Evolutionary conservation across 257 asterid species (phyloP).

Genomic region (Cinchona pubescens): DNA sequence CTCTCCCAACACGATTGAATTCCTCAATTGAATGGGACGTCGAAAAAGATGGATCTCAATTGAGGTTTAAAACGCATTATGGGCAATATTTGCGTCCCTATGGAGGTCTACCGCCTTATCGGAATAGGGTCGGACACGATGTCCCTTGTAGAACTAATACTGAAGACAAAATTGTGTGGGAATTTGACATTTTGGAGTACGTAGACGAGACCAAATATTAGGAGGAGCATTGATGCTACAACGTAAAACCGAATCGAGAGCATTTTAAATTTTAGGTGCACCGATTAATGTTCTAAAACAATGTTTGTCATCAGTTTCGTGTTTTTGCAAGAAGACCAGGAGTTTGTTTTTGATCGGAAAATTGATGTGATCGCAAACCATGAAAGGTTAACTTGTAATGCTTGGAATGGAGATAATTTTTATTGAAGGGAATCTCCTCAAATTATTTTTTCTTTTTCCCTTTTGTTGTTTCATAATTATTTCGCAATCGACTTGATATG

Average conservation of each 20-base stretch:
- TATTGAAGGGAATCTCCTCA: too few relatives aligned
- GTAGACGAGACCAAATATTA: neutral
- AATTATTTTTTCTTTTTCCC: too few relatives aligned
- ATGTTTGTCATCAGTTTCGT: too few relatives aligned
- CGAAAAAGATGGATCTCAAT: neutral
- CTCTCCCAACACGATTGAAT: neutral
- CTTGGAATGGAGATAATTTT: too few relatives aligned
- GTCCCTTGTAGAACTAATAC: constrained; percentile 8
- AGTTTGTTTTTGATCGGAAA: too few relatives aligned
- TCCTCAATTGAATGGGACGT: constrained; percentile 19
- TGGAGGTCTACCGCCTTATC: neutral
- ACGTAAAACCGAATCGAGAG: neutral
- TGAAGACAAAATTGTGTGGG: constrained; percentile 7
- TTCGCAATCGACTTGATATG: too few relatives aligned
- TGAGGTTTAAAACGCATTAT: constrained; percentile 12
- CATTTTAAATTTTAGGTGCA: neutral
- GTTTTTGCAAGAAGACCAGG: too few relatives aligned
- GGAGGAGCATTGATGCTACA: too few relatives aligned
- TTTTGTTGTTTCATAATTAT: too few relatives aligned
- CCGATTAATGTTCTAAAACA: too few relatives aligned
- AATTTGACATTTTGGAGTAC: constrained; percentile 15
- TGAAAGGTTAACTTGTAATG: too few relatives aligned
- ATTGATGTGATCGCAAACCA: too few relatives aligned
- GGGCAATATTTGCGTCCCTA: constrained; percentile 17
- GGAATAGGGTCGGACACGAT: constrained; percentile 12